Evolutionary conservation across 768 basidiomycete genomes (phyloP), one percentile per base, ranked within the genome.

Genomic region (Collybia sp.): DNA sequence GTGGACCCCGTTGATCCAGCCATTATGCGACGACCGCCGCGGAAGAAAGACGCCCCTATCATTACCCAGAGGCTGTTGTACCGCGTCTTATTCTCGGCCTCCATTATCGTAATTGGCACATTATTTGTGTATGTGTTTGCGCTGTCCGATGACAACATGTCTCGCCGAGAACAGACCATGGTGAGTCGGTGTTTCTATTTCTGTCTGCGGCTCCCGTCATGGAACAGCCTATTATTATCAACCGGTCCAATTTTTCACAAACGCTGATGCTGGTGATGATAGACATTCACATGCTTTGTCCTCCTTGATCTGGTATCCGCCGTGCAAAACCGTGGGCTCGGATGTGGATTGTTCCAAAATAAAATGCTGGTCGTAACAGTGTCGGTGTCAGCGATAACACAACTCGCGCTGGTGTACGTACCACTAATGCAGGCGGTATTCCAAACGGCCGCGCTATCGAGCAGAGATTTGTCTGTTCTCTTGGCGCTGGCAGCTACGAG

Each of bases 201-300:
- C 35, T 37, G 17, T 13, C 19, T 13, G 17, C 15, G 11, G 5
- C 12, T 18, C 3, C 17, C n/a, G 1, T 19, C 25, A 18, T 12
- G 32, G 42, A 40, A 25, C 25, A 25, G 4, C 25, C 25, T n/a
- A n/a, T n/a, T n/a, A n/a, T n/a, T n/a, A n/a, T n/a, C n/a, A n/a
- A n/a, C n/a, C 25, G 25, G 25, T 25, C 8, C 25, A n/a, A 25
- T 25, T 25, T 25, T 25, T 8, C 25, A 25, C 4, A 25, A 25
- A 8, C 8, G 25, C 38, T 49, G 44, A 17, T 35, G 30, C 42
- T 37, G 56, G 42, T 44, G 53, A 40, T 45, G 47, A 36, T 64
- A 96, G 95, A 96, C 95, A 18, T 98, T 98, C 66, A 88, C 93
- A 13, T 87, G 84, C 60, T 98, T 98, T 67, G 95, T 98, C 47